These are phyloP conservation scores for Phaffomyces opuntiae DNA, from an alignment of 805 yeast species.

Conservation along the genomic window DNA sequence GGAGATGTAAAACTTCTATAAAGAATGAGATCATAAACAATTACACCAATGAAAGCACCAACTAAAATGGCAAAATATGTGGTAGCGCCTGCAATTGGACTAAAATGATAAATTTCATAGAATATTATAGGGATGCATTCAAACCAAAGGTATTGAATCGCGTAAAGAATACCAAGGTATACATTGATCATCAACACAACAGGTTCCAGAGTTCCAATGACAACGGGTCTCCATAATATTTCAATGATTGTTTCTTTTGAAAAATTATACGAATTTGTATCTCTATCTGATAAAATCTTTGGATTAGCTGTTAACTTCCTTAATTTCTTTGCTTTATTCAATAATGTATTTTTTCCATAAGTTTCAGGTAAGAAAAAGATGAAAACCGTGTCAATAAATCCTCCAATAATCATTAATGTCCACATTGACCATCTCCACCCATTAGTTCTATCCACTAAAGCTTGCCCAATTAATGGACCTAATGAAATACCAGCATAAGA, in stretches of 20 bases:
- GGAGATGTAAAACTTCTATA: conserved; percentile 22
- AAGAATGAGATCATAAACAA: conserved; percentile 22
- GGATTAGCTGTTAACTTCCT: conserved; percentile 42
- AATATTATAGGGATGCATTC: conserved; percentile 59
- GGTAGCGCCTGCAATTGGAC: conserved; percentile 39
- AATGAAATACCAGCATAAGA: conserved; percentile 48
- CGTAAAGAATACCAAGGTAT: conserved; percentile 46
- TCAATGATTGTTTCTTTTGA: conserved; percentile 20
- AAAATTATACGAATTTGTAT: conserved; percentile 16
- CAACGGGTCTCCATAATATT: conserved; percentile 43
- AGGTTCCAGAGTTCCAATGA: conserved; percentile 46
- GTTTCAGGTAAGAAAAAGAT: conserved; percentile 43
- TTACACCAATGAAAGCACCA: conserved; percentile 37
- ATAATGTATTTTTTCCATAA: conserved; percentile 35
- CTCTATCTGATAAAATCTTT: conserved; percentile 34
- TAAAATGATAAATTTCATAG: conserved; percentile 36
- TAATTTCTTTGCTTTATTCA: conserved; percentile 41
- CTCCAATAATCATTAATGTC: conserved; percentile 38
- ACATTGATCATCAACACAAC: conserved; percentile 45
- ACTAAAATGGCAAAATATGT: conserved; percentile 40
- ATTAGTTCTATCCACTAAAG: conserved; percentile 34
- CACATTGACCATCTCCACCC: conserved; percentile 52
- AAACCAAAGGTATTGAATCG: conserved; percentile 47
- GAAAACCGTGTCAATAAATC: conserved; percentile 30
- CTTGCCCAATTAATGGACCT: conserved; percentile 53